These are phyloP conservation scores for Jasminum sambac DNA, from an alignment of 257 asterid species.

Conservation along the genomic window DNA sequence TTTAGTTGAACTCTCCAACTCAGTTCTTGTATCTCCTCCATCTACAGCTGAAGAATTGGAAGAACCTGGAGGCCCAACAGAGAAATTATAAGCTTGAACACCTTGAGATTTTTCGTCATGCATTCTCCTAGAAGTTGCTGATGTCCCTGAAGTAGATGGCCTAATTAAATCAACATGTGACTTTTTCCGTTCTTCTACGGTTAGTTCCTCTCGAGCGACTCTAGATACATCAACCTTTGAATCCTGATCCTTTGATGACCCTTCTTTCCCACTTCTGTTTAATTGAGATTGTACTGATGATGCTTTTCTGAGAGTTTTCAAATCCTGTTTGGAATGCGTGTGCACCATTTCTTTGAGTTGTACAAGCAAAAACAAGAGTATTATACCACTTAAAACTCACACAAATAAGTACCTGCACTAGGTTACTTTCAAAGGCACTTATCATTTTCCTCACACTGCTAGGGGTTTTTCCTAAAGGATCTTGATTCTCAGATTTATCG, in stretches of 20 bases:
- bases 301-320: conserved; percentile 38
- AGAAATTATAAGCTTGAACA: conserved; percentile 20
- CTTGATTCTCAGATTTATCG: conserved; percentile 33
- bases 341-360: conserved; percentile 20
- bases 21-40: conserved; percentile 34
- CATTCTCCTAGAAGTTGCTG: conserved; percentile 42
- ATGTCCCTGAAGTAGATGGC: conserved; percentile 39
- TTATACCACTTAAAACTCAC: conserved; percentile 7
- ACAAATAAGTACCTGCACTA: conserved; percentile 54
- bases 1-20: conserved; percentile 37
- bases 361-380: not conserved
- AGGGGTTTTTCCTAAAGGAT: conserved; percentile 34
- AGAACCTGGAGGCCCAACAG: conserved; percentile 22
- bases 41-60: conserved; percentile 35
- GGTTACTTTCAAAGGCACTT: conserved; percentile 65
- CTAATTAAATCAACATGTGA: conserved; percentile 29
- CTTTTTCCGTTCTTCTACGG: conserved; percentile 18
- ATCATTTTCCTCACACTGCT: conserved; percentile 79
- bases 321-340: conserved; percentile 49
- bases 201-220: conserved; percentile 20
- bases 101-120: conserved; percentile 31
- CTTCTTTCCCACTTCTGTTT: conserved; percentile 41
- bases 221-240: conserved; percentile 9
- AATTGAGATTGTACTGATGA: conserved; percentile 45
- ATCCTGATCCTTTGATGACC: conserved; percentile 26